Conservation (phyloP, 129 eudicot genomes). For the Rutidosis leptorrhynchoides region DNA sequence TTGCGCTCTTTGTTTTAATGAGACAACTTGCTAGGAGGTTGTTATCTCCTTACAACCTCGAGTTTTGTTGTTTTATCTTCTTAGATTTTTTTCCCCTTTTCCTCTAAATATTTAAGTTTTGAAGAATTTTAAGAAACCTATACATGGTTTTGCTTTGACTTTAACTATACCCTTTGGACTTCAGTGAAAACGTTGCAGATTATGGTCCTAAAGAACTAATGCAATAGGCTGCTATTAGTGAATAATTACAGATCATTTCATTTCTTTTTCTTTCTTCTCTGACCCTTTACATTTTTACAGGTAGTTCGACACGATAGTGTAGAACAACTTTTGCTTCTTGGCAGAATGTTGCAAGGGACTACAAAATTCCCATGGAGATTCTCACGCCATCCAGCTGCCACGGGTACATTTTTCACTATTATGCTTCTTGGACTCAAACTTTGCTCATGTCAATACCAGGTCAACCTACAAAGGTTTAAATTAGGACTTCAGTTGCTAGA, state of each 20-base stretch:
- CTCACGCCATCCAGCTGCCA: constrained; percentile 92
- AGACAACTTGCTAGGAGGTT: too few relatives aligned
- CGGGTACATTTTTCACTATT: constrained; percentile 90
- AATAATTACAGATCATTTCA: background rate
- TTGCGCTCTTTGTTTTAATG: too few relatives aligned
- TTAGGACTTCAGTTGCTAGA: constrained; percentile 92
- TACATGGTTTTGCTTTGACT: too few relatives aligned
- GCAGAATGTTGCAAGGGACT: constrained; percentile 91
- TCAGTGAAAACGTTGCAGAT: background rate
- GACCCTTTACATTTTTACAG: constrained; percentile 34
- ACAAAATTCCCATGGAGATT: constrained; percentile 89
- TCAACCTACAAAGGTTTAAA: constrained; percentile 62
- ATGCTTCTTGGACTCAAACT: constrained; percentile 94
- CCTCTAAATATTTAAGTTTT: too few relatives aligned
- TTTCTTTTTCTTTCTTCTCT: constrained; percentile 15
- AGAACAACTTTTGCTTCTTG: constrained; percentile 87
- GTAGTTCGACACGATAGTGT: constrained; percentile 85
- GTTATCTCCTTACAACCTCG: too few relatives aligned
- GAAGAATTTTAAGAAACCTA: too few relatives aligned
- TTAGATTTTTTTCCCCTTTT: too few relatives aligned
- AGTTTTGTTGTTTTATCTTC: too few relatives aligned
- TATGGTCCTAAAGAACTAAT: constrained; percentile 2
- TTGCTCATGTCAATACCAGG: constrained; percentile 81
- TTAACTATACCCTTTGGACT: too few relatives aligned
- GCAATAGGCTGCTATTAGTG: constrained; percentile 4